Conservation (phyloP, 2,329 filamentous ascomycete species). For the Apiospora aurea region DNA sequence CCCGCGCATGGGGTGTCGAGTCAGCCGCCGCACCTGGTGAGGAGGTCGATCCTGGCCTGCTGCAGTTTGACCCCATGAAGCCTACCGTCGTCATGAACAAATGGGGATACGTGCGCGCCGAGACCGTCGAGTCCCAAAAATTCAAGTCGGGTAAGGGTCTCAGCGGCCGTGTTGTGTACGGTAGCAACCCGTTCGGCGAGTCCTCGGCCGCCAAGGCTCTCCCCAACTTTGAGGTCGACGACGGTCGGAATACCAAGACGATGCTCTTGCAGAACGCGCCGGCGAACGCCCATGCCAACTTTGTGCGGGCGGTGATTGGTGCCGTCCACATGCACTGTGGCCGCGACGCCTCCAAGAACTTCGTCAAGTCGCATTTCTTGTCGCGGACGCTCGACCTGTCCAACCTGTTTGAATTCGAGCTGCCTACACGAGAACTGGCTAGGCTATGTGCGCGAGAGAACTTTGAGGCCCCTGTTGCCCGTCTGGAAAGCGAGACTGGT, state of each 20-base stretch:
- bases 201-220: slow-evolving; percentile 39
- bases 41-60: slow-evolving; percentile 89
- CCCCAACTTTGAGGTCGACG: slow-evolving; percentile 35
- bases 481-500: slow-evolving; percentile 90
- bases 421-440: slow-evolving; percentile 83
- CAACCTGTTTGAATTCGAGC: slow-evolving; percentile 81
- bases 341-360: slow-evolving; percentile 77
- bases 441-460: slow-evolving; percentile 86
- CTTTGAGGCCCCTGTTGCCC: slow-evolving; percentile 86
- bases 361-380: slow-evolving; percentile 85
- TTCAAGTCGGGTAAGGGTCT: slow-evolving; percentile 71
- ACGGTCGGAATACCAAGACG: slow-evolving; percentile 35
- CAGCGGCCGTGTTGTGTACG: slow-evolving; percentile 79
- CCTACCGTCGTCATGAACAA: slow-evolving; percentile 53
- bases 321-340: slow-evolving; percentile 87
- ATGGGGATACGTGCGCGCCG: slow-evolving; percentile 61
- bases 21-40: slow-evolving; percentile 83
- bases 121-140: slow-evolving; percentile 53
- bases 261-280: slow-evolving; percentile 33
- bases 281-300: slow-evolving; percentile 68
- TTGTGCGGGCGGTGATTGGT: slow-evolving; percentile 84
- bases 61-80: slow-evolving; percentile 74
- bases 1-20: slow-evolving; percentile 91
- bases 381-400: slow-evolving; percentile 79
- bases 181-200: slow-evolving; percentile 82